Percentiles rank a stretch among this genome's conserved stretches.
Conservation (phyloP, 352 stramenopile species). For the Saprolegnia parasitica region DNA sequence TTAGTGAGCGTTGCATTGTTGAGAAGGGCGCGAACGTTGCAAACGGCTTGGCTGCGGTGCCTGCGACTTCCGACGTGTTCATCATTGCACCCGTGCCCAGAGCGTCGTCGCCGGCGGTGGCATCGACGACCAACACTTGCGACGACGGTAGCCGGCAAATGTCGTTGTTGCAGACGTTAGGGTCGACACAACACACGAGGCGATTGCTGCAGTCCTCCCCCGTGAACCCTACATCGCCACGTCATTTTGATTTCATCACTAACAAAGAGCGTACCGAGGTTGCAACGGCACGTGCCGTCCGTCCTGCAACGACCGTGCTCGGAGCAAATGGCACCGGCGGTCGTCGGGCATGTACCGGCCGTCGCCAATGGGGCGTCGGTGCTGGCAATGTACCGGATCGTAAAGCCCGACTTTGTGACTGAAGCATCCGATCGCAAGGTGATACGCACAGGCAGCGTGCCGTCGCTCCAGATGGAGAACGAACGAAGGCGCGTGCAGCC, state of each 20-base stretch:
- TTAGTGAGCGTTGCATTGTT: background rate
- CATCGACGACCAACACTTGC: slow-evolving; percentile 49
- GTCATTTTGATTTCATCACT: background rate
- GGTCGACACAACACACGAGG: slow-evolving; percentile 53
- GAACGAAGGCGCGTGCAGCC: slow-evolving; percentile 40
- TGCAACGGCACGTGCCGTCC: slow-evolving; percentile 47
- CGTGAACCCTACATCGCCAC: slow-evolving; percentile 47
- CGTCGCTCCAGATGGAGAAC: slow-evolving; percentile 41
- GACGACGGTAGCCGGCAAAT: slow-evolving; percentile 39
- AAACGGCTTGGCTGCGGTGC: slow-evolving; percentile 43
- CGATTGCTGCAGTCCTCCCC: slow-evolving; percentile 61
- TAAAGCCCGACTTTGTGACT: slow-evolving; percentile 42
- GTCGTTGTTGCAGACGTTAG: slow-evolving; percentile 34
- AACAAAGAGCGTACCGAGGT: slow-evolving; percentile 6
- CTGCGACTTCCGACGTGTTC: slow-evolving; percentile 42
- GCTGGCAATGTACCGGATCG: slow-evolving; percentile 45
- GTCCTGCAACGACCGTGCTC: slow-evolving; percentile 37
- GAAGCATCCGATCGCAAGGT: slow-evolving; percentile 43
- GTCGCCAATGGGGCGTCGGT: slow-evolving; percentile 22
- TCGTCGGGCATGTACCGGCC: slow-evolving; percentile 38
- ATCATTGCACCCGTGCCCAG: slow-evolving; percentile 52
- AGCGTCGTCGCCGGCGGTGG: slow-evolving; percentile 48
- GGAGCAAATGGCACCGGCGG: slow-evolving; percentile 33
- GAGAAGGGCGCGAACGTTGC: background rate
- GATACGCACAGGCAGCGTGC: slow-evolving; percentile 34